Percentiles rank a stretch among this genome's conserved stretches.
Conservation (phyloP, 495 filamentous ascomycete genomes). For the Penicillium paradoxum region DNA sequence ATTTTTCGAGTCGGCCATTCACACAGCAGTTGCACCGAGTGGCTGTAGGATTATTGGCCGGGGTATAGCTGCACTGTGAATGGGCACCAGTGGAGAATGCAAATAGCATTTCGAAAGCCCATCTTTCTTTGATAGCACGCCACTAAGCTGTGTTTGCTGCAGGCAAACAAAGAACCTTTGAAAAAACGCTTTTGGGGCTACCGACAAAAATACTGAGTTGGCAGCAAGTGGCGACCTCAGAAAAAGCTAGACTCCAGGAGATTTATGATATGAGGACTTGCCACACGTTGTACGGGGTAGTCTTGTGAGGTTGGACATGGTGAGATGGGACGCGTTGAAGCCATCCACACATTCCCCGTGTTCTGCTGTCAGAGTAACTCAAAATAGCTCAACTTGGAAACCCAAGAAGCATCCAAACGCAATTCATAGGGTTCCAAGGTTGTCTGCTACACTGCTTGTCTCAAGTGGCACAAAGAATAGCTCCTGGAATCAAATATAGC, state of each 20-base stretch:
- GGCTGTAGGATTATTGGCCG: not conserved
- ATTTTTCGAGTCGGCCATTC: not conserved
- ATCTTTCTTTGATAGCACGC: not conserved
- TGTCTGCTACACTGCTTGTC: not conserved
- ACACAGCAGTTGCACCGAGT: not conserved
- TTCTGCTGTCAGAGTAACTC: not conserved
- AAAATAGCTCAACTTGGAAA: not conserved
- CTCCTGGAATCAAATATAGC: not conserved
- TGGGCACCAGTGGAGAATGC: not conserved
- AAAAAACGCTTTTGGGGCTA: not conserved
- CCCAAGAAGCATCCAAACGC: not conserved
- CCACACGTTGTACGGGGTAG: not conserved
- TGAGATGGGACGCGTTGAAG: not conserved
- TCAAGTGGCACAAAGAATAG: not conserved
- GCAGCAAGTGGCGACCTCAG: not conserved
- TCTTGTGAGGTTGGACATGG: not conserved
- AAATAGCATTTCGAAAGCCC: not conserved
- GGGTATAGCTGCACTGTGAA: not conserved
- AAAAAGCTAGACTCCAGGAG: not conserved
- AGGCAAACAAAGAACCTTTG: constrained; percentile 3
- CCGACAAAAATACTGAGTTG: not conserved
- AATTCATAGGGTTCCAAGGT: not conserved
- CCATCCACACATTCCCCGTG: not conserved
- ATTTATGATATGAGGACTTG: not conserved
- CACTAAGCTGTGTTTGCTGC: constrained; percentile 1